A percentile compares a stretch with the other conserved stretches of the same genome.
phyloP scores from a whole-genome alignment of 2,329 filamentous ascomycete genomes.

The Calonectria honghensis region DNA sequence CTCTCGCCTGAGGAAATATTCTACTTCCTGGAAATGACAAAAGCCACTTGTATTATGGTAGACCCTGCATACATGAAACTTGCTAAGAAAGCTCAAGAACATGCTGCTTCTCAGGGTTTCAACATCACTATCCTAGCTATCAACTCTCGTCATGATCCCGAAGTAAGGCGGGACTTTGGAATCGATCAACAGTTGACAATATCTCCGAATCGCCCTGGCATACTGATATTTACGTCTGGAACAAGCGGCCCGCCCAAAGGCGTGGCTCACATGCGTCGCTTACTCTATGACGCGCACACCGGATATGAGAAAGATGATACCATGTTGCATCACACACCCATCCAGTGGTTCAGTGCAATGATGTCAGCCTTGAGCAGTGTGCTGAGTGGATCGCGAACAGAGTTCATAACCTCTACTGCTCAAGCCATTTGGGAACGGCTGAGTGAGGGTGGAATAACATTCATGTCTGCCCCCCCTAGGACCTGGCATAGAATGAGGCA shows the following conservation, averaged over 20 bases:
- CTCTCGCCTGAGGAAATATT: not conserved
- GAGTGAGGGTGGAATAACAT: not conserved
- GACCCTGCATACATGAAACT: not conserved
- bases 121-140: not conserved
- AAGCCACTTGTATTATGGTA: not conserved
- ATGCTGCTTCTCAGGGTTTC: not conserved
- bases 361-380: not conserved
- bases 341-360: not conserved
- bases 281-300: not conserved
- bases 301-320: not conserved
- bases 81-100: not conserved
- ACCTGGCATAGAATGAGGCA: not conserved
- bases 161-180: not conserved
- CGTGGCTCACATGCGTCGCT: not conserved
- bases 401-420: not conserved
- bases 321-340: not conserved
- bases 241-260: constrained; percentile 3
- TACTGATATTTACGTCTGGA: not conserved
- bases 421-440: not conserved
- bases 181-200: not conserved
- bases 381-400: not conserved
- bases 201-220: not conserved
- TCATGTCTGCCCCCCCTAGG: not conserved
- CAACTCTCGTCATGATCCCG: too few relatives aligned
- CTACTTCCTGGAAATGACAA: not conserved